Conservation (phyloP, 2,329 filamentous ascomycete genomes). For the Microcera coccophila region DNA sequence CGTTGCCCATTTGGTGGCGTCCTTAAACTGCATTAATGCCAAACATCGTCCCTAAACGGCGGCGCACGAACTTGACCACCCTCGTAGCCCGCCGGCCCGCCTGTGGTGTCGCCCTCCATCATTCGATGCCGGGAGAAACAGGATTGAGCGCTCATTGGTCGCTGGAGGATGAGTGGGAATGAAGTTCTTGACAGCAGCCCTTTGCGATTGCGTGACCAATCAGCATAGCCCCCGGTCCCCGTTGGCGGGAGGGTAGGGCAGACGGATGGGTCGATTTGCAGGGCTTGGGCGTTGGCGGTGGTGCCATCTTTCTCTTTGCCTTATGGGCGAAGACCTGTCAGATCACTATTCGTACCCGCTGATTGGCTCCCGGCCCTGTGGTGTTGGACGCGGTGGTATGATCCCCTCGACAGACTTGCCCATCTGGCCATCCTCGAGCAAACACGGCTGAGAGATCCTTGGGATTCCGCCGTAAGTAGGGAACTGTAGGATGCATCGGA, state of each 20-base stretch:
- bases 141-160: conserved; percentile 11
- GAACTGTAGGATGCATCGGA: too few relatives aligned
- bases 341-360: neutral
- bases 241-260: conserved; percentile 17
- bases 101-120: conserved; percentile 4
- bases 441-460: conserved; percentile 17
- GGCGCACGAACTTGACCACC: neutral
- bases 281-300: conserved; percentile 16
- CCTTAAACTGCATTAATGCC: neutral
- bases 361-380: conserved; percentile 16
- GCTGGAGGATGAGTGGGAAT: neutral
- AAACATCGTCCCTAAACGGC: neutral
- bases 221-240: conserved; percentile 21
- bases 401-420: conserved; percentile 21
- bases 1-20: neutral
- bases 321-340: conserved; percentile 16
- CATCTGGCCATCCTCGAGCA: conserved; percentile 29
- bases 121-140: conserved; percentile 27
- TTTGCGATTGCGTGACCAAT: conserved; percentile 16
- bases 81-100: conserved; percentile 1
- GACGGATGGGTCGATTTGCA: conserved; percentile 25
- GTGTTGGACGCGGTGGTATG: conserved; percentile 18
- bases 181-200: neutral
- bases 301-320: conserved; percentile 18
- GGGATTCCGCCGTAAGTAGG: conserved; percentile 24